Conservation (phyloP, 768 basidiomycete genomes). For the Pleurotus djamor region DNA sequence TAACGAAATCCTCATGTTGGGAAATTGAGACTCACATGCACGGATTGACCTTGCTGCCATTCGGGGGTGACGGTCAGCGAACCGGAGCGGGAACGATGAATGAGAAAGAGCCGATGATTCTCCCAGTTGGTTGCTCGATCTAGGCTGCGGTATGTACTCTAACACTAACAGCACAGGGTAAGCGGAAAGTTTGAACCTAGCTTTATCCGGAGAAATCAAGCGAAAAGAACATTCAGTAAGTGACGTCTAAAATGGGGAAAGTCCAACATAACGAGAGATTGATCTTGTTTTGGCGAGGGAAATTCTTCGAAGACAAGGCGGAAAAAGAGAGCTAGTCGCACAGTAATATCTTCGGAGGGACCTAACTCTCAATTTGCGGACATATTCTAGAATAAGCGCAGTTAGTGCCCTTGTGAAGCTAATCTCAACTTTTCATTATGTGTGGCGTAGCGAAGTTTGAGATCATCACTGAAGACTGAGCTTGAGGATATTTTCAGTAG, state of each 20-base stretch:
- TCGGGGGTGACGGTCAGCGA: background rate
- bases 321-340: constrained; percentile 1
- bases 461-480: background rate
- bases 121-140: background rate
- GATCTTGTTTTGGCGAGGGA: constrained; percentile 2
- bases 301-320: background rate
- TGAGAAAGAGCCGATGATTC: background rate
- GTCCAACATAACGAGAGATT: background rate
- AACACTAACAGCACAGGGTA: background rate
- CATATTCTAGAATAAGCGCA: background rate
- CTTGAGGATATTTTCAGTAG: background rate
- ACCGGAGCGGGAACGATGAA: background rate
- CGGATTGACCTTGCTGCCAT: background rate
- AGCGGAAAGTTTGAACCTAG: background rate
- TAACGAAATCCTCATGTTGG: background rate
- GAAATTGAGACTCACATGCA: background rate
- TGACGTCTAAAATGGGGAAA: background rate
- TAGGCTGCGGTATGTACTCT: background rate
- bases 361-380: background rate
- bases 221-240: background rate
- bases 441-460: background rate
- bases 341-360: background rate
- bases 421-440: background rate
- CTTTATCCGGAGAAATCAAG: background rate
- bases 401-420: background rate